Percentiles rank a stretch among this genome's conserved stretches.
phyloP scores from a whole-genome alignment of 2,329 filamentous ascomycete species.

The Aspergillus brunneoviolaceus region DNA sequence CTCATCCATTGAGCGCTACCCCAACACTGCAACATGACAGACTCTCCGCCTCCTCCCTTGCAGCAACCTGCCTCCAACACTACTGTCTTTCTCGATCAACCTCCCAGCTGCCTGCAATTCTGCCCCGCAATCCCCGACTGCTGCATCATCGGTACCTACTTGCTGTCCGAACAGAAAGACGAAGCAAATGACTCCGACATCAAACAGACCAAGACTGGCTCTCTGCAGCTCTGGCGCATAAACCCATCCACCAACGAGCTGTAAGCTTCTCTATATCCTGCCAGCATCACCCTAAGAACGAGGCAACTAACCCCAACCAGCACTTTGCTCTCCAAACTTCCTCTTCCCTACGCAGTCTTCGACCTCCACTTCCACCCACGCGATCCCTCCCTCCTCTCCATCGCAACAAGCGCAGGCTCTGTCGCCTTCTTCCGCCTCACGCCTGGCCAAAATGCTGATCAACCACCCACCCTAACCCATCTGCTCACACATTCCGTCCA shows the following conservation, averaged over 20 bases:
- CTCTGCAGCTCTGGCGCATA: slow-evolving; percentile 66
- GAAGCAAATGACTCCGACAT: slow-evolving; percentile 25
- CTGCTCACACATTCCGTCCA: slow-evolving; percentile 51
- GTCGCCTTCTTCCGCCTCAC: slow-evolving; percentile 39
- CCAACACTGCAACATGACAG: not conserved
- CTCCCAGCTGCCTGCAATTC: slow-evolving; percentile 48
- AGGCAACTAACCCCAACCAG: slow-evolving; percentile 40
- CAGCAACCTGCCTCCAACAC: slow-evolving; percentile 32
- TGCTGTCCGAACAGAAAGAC: slow-evolving; percentile 51
- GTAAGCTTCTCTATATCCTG: slow-evolving; percentile 16
- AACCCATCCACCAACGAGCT: slow-evolving; percentile 30
- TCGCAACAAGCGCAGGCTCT: slow-evolving; percentile 70
- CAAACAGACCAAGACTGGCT: slow-evolving; percentile 68
- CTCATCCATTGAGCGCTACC: not conserved
- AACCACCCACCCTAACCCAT: slow-evolving; percentile 28
- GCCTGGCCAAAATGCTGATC: slow-evolving; percentile 12
- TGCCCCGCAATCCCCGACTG: slow-evolving; percentile 54
- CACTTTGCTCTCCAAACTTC: slow-evolving; percentile 57
- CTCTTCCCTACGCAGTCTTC: slow-evolving; percentile 71
- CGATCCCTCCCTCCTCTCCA: slow-evolving; percentile 61
- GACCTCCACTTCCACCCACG: slow-evolving; percentile 77
- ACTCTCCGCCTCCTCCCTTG: slow-evolving; percentile 15
- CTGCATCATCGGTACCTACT: slow-evolving; percentile 83
- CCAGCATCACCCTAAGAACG: not conserved
- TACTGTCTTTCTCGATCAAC: slow-evolving; percentile 43